Base-by-base conservation (phyloP, 2,329 filamentous ascomycete genomes). In the Pseudocercospora musae region DNA sequence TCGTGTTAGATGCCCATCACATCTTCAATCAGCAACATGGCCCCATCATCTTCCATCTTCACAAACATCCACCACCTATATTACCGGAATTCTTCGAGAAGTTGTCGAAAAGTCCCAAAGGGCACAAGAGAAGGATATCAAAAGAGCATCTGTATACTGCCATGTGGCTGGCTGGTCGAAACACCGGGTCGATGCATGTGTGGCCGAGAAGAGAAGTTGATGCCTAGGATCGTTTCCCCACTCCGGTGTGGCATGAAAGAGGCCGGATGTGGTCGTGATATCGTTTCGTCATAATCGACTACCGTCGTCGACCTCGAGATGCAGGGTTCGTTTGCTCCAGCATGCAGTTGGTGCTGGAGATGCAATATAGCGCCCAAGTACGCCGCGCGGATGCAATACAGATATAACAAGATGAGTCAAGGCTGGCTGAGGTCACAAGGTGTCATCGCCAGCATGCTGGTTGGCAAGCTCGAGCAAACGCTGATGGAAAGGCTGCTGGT, bases 401-500 rank as follows among this genome's bases (percentile, higher is more conserved):
- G 58, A 62, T 58, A 52, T 50, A 46, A 55, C 52, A 48, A 31
- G 37, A 31, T 58, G 60, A 59, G 62, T 57, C 49, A 25, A 54
- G 23, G n/a, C 25, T 29, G 27, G 49, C 20, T 53, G 57, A 33
- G 37, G 57, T 57, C 49, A 42, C 10, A 57, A 59, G 50, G 55
- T 40, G 44, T 54, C 58, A 37, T 65, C 55, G 48, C 50, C 63
- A 37, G 66, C 58, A 50, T 64, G 63, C 48, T 70, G 42, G 20
- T 66, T 61, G n/a, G 70, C 70, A 56, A 74, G 70, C 62, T 74
- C 65, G 13, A 67, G 66, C 62, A 74, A 62, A 21, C 72, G 70
- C 59, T 71, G 68, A 53, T 72, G 69, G 61, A 74, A 74, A 3
- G 71, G 71, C 42, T 68, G 63, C 46, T 72, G 72, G 53, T 73